Evolutionary conservation across 805 yeast species (phyloP), one percentile per base, ranked within the genome.

Genomic region (Candida takata): DNA sequence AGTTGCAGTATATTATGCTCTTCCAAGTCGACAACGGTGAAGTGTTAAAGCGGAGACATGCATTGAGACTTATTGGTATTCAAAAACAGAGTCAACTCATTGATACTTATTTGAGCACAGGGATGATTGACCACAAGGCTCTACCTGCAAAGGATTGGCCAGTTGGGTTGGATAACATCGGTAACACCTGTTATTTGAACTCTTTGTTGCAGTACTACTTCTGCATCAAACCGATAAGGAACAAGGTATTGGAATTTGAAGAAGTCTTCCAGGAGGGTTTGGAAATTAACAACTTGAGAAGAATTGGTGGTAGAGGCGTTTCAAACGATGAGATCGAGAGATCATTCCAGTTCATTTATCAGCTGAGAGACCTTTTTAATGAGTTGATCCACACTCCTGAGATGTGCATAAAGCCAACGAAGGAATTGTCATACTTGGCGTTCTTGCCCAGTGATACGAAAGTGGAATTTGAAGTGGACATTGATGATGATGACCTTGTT

Each of bases 111-210:
- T 58, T 86, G 23, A 64, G 62, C 27, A 67, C 76, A 0, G 95
- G 95, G 0, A 59, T 69, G 15, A 62, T 81, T 25, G 84, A 81
- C 52, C 70, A 77, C 5, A 60, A 69, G 8, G 57, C 70, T 2
- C 57, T 83, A 14, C 79, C 87, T 0, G 72, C 76, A 0, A 78
- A 72, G 12, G 70, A 74, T 33, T 79, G 90, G 74, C 98, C 98
- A 0, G 84, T 86, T 4, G 98, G 98, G 0, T 67, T 92, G 52
- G 84, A 82, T 58, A 92, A 92, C 54, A 88, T 87, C 43, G 98
- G 98, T 17, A 92, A 92, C 55, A 90, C 98, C 0, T 92, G 98
- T 58, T 88, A 88, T 48, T 65, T 92, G 57, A 90, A 92, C 55
- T 90, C 97, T 0, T 65, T 92, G 33, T 62, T 90, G 28, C 98